Evolutionary conservation across 176 grass and related monocot genomes (phyloP), one percentile per base, ranked within the genome.

Genomic region (Carex parvula): DNA sequence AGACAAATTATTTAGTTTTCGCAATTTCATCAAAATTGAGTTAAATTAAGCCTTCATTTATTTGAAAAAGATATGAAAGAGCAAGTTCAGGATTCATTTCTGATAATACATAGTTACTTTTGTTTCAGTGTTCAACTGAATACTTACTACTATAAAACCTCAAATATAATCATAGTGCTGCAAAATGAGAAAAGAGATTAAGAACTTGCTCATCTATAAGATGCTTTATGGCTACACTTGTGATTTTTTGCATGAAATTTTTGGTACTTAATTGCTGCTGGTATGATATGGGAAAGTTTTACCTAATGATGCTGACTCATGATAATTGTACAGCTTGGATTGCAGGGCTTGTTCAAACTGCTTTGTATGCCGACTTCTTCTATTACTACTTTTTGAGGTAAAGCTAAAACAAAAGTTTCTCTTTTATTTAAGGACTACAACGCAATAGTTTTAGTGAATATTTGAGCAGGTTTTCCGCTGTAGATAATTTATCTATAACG

Each of bases 351-450:
- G 89, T 99, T 82, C 96, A 99, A 73, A 99, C 96, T 41, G 88
- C 81, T 87, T 85, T 99, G 0, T 99, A 95, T 58, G 96, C 93
- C 7, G 96, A 99, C 83, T 99, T 99, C 91, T 99, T 91, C 79
- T 99, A 91, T 84, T 99, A 99, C 73, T 99, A 96, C 86, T 95
- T 95, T 87, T 84, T 95, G 24, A 99, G 97, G 97, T 99, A 89
- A 91, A 81, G 12, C 80, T 78, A 46, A 53, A 24, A 44, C 37
- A 44, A 37, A 60, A 32, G 16, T 59, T n/a, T n/a, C 24, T n/a
- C 11, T 39, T 29, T 24, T 5, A 41, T 21, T 65, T 46, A 73
- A 73, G 55, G 50, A 18, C 73, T 57, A 2, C 50, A 33, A 0
- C 17, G 72, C 21, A 55, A 76, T 76, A 76, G 17, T 18, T 14